phyloP scores from a whole-genome alignment of 2,329 filamentous ascomycete species.

The Colletotrichum orchidophilum region DNA sequence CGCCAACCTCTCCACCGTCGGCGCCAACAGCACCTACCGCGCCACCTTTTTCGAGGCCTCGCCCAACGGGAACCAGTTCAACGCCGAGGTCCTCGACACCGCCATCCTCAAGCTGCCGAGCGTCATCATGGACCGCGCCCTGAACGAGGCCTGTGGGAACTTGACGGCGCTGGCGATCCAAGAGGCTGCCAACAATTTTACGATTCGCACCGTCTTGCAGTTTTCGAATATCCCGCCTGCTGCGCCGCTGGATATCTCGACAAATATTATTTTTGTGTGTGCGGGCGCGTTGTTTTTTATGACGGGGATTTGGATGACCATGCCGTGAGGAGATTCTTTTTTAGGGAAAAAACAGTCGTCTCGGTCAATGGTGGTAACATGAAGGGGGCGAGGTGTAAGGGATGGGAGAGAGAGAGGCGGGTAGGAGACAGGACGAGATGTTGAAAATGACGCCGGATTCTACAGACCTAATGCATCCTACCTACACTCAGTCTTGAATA shows the following conservation, averaged over 20 bases:
- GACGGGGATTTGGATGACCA: slow-evolving; percentile 13
- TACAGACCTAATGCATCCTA: slow-evolving; percentile 18
- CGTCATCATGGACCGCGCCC: slow-evolving; percentile 48
- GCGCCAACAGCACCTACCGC: slow-evolving; percentile 55
- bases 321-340: slow-evolving; percentile 3
- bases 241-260: background rate
- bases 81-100: slow-evolving; percentile 51
- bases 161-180: slow-evolving; percentile 52
- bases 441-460: background rate
- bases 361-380: background rate
- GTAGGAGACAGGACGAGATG: background rate
- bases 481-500: background rate
- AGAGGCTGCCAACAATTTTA: slow-evolving; percentile 55
- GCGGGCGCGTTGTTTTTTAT: background rate
- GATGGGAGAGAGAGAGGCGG: background rate
- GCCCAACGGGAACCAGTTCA: slow-evolving; percentile 49
- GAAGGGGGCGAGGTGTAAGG: background rate
- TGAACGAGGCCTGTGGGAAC: slow-evolving; percentile 58
- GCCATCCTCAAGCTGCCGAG: slow-evolving; percentile 47
- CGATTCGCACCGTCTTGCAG: slow-evolving; percentile 49
- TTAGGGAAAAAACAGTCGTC: too few relatives aligned
- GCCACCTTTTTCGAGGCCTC: slow-evolving; percentile 55
- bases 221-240: slow-evolving; percentile 38
- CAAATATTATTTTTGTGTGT: slow-evolving; percentile 12
- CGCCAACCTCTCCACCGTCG: slow-evolving; percentile 58